Percentiles rank a stretch among this genome's conserved stretches.
phyloP scores from a whole-genome alignment of 2,329 filamentous ascomycete species.

The Neoascochyta sp. region DNA sequence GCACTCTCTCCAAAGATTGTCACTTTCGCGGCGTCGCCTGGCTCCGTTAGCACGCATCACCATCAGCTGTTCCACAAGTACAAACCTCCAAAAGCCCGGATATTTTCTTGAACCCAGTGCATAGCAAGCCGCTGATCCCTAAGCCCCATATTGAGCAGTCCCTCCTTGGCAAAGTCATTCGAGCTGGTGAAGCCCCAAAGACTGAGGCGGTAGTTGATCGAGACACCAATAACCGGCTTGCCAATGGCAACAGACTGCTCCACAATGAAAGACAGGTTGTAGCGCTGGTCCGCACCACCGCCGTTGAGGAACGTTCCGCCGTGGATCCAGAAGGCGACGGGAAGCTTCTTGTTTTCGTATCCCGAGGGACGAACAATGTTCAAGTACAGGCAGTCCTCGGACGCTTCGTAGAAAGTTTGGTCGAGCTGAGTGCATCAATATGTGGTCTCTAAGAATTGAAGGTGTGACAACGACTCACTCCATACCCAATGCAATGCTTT shows the following conservation, averaged over 20 bases:
- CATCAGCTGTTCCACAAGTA: slow-evolving; percentile 37
- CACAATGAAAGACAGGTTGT: slow-evolving; percentile 45
- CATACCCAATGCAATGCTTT: slow-evolving; percentile 14
- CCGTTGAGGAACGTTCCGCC: slow-evolving; percentile 35
- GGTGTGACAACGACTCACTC: slow-evolving; percentile 17
- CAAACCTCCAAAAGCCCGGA: slow-evolving; percentile 48
- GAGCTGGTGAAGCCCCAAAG: slow-evolving; percentile 18
- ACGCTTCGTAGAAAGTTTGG: slow-evolving; percentile 11
- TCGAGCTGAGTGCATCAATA: slow-evolving; percentile 6
- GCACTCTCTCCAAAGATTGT: slow-evolving; percentile 43
- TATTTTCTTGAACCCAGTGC: slow-evolving; percentile 52
- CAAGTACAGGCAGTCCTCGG: slow-evolving; percentile 41
- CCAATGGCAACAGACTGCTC: slow-evolving; percentile 21
- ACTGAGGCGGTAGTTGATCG: slow-evolving; percentile 25
- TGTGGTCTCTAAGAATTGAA: not conserved
- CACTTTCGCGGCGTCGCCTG: slow-evolving; percentile 46
- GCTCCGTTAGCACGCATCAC: too few species aligned
- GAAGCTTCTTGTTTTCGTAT: slow-evolving; percentile 5
- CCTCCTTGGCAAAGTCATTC: slow-evolving; percentile 14
- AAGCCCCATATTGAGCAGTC: slow-evolving; percentile 47
- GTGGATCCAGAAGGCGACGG: slow-evolving; percentile 14
- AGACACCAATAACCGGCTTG: slow-evolving; percentile 22
- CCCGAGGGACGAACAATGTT: slow-evolving; percentile 32
- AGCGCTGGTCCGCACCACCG: slow-evolving; percentile 46
- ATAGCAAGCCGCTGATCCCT: slow-evolving; percentile 53